Conservation (phyloP, 2,329 filamentous ascomycete species). For the Coccinonectria pachysandricola region DNA sequence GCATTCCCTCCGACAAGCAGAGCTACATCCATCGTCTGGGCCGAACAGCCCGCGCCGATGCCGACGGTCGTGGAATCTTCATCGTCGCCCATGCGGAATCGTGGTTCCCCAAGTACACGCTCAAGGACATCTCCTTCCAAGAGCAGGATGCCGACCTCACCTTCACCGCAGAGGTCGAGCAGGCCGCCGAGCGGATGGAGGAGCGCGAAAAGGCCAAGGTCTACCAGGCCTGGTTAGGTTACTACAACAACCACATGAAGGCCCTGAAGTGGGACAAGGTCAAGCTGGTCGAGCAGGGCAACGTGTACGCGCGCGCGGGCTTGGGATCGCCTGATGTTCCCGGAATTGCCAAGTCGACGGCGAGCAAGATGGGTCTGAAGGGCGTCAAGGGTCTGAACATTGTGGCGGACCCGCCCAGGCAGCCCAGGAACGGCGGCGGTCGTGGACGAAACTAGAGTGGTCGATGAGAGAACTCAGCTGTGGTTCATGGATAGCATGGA, state of each 20-base stretch:
- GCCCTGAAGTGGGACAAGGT: conserved; percentile 30
- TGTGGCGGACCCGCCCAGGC: conserved; percentile 31
- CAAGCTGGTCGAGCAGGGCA: conserved; percentile 39
- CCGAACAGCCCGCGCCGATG: conserved; percentile 55
- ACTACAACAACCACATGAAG: conserved; percentile 43
- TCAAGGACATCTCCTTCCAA: conserved; percentile 44
- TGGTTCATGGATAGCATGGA: no score
- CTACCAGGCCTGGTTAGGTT: conserved; percentile 48
- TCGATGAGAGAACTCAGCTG: no score
- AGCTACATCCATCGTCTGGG: conserved; percentile 60
- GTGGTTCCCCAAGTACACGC: conserved; percentile 37
- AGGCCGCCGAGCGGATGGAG: conserved; percentile 32
- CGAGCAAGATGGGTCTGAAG: conserved; percentile 48
- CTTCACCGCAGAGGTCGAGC: conserved; percentile 26
- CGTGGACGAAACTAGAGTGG: conserved; percentile 17
- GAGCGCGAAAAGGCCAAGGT: conserved; percentile 34
- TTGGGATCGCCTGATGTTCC: conserved; percentile 39
- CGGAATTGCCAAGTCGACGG: conserved; percentile 32
- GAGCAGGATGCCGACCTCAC: conserved; percentile 35
- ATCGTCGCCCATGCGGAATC: conserved; percentile 43
- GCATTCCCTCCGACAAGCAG: conserved; percentile 48
- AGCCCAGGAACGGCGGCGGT: conserved; percentile 16
- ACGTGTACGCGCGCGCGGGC: conserved; percentile 37
- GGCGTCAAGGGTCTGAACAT: conserved; percentile 39
- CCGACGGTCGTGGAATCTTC: conserved; percentile 52